Evolutionary conservation across 768 basidiomycete species (phyloP).

Genomic region (Psilocybe subaeruginosa): DNA sequence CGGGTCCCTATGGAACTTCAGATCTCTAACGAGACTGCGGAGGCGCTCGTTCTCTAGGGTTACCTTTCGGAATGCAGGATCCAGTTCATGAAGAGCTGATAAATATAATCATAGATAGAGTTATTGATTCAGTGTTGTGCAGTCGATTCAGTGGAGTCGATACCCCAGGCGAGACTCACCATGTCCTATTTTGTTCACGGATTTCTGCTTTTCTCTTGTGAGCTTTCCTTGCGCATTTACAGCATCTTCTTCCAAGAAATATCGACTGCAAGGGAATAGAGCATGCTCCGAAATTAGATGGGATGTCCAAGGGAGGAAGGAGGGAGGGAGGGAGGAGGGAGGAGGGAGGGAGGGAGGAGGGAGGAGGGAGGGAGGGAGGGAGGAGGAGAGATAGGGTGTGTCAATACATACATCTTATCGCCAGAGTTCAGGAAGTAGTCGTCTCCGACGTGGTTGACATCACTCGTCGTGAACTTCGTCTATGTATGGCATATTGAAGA

Average conservation of each 20-base stretch:
- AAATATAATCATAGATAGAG: neutral
- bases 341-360: neutral
- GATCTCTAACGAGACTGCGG: conserved; percentile 68
- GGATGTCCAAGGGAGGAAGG: neutral
- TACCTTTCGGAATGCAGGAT: conserved; percentile 76
- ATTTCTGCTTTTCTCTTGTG: conserved; percentile 66
- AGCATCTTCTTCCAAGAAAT: conserved; percentile 92
- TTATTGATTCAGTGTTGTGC: neutral
- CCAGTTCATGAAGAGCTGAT: conserved; percentile 81
- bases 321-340: neutral
- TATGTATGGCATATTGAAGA: conserved; percentile 26
- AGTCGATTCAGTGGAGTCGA: neutral
- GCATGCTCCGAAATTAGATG: neutral
- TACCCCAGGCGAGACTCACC: too few relatives aligned
- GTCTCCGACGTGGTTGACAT: conserved; percentile 82
- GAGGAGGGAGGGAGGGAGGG: neutral
- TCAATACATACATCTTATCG: conserved; percentile 73
- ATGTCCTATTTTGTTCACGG: conserved; percentile 96
- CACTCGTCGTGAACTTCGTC: conserved; percentile 90
- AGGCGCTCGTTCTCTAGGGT: conserved; percentile 82
- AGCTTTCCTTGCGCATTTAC: conserved; percentile 72
- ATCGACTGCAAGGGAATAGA: conserved; percentile 49
- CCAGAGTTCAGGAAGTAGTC: conserved; percentile 92
- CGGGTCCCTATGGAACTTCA: conserved; percentile 86
- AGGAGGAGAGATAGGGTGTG: too few relatives aligned